Conservation (phyloP, 306 rosid species). For the Malus sieversii region DNA sequence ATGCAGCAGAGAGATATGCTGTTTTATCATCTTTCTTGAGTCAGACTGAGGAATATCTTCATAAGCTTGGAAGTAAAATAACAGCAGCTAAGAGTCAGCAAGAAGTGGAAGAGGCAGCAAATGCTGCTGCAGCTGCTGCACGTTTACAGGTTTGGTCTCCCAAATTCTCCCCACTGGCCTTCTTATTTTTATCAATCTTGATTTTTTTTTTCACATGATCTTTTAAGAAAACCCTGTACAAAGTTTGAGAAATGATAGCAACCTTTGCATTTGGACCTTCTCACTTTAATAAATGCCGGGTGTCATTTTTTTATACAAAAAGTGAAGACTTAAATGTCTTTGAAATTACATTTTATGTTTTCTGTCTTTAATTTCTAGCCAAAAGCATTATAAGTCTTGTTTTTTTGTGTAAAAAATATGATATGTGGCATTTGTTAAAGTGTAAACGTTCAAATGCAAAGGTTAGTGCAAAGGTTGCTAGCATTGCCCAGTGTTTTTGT, state of each 20-base stretch:
- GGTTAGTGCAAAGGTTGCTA: not conserved
- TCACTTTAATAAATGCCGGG: not conserved
- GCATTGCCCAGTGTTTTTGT: not conserved
- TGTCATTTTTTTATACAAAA: not conserved
- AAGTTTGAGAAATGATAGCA: not conserved
- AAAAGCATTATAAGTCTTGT: not conserved
- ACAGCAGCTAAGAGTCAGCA: constrained; percentile 85
- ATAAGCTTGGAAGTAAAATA: constrained; percentile 88
- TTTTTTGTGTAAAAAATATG: not conserved
- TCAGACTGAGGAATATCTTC: constrained; percentile 97
- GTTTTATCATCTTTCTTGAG: constrained; percentile 86
- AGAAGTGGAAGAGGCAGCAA: constrained; percentile 92
- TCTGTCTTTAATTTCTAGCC: not conserved
- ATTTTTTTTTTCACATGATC: not conserved
- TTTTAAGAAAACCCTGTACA: not conserved
- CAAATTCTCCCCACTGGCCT: not conserved
- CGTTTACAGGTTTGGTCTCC: constrained; percentile 61
- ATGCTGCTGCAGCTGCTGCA: constrained; percentile 83
- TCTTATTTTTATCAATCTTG: not conserved
- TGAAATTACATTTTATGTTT: not conserved
- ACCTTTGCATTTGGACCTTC: not conserved
- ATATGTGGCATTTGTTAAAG: not conserved
- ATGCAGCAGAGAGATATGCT: constrained; percentile 93
- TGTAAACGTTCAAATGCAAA: not conserved
- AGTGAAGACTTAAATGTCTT: not conserved